A percentile compares a stretch with the other conserved stretches of the same genome.
These are phyloP conservation scores for Schizosaccharomyces octosporus DNA, from an alignment of 805 yeast species.

Conservation along the genomic window DNA sequence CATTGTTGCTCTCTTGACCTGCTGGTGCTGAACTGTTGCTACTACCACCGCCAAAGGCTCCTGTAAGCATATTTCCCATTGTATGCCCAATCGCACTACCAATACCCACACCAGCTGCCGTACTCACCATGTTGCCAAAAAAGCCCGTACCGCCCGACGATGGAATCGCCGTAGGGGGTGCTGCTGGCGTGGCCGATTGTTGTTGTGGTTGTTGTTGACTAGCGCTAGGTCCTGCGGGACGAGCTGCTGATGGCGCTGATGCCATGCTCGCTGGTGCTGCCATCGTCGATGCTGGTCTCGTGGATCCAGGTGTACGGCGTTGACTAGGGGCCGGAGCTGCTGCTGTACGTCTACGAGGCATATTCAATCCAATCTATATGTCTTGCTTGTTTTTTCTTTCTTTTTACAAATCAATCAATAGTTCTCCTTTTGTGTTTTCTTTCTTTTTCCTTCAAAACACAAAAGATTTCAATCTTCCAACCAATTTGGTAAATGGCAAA, in stretches of 20 bases:
- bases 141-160: constrained; percentile 35
- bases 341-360: background rate
- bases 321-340: background rate
- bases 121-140: constrained; percentile 91
- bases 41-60: constrained; percentile 58
- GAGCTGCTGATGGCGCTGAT: constrained; percentile 11
- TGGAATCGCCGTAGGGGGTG: constrained; percentile 26
- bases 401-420: no score
- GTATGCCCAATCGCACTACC: constrained; percentile 96
- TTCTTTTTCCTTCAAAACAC: no score
- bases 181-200: constrained; percentile 27
- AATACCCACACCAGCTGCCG: constrained; percentile 99
- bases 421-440: no score
- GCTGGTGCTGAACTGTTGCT: constrained; percentile 23
- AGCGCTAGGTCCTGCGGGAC: constrained; percentile 59
- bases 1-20: constrained; percentile 14
- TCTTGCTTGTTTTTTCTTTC: no score
- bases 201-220: constrained; percentile 30
- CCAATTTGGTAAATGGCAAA: no score
- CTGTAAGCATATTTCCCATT: constrained; percentile 76
- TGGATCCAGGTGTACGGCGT: background rate
- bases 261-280: background rate
- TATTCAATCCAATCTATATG: background rate
- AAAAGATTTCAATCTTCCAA: no score
- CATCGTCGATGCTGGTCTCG: background rate